A percentile compares a stretch with the other conserved stretches of the same genome.
Conservation (phyloP, 2,329 filamentous ascomycete genomes). For the Fusarium clavum region DNA sequence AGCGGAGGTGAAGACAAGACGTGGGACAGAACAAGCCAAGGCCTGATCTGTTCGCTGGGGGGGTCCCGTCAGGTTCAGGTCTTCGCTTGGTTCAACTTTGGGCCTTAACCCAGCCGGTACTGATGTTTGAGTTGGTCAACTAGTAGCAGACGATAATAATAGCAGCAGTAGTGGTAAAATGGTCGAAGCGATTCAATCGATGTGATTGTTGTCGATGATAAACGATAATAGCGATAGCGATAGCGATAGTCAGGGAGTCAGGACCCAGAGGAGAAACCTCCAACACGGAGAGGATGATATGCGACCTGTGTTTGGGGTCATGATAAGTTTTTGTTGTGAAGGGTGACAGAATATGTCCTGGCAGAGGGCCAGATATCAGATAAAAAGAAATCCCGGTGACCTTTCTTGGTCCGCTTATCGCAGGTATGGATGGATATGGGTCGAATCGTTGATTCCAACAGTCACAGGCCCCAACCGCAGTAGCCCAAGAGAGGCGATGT, state of each 20-base stretch:
- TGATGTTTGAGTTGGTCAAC: conserved; percentile 19
- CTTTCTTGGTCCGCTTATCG: conserved; percentile 38
- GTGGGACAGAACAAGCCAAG: conserved; percentile 16
- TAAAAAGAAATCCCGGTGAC: conserved; percentile 16
- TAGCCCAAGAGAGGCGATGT: conserved; percentile 24
- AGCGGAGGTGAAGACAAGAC: conserved; percentile 21
- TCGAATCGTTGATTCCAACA: conserved; percentile 15
- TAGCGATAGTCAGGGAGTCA: conserved; percentile 53
- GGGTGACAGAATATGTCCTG: conserved; percentile 27
- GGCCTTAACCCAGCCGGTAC: conserved; percentile 24
- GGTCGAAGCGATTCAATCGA: neutral
- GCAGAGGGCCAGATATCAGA: conserved; percentile 32
- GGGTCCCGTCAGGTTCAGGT: conserved; percentile 25
- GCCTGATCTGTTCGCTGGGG: conserved; percentile 13
- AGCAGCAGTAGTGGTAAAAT: conserved; percentile 7
- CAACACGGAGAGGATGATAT: conserved; percentile 55
- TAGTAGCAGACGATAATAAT: conserved; percentile 11
- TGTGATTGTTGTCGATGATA: neutral
- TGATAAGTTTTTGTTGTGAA: conserved; percentile 50
- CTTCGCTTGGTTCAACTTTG: conserved; percentile 29
- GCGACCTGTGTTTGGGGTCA: conserved; percentile 53
- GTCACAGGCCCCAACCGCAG: conserved; percentile 21
- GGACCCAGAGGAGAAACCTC: conserved; percentile 55
- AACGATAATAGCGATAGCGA: conserved; percentile 6
- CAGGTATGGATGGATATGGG: neutral